Conservation (phyloP, 345 rosid species). For the Sonneratia caseolaris region DNA sequence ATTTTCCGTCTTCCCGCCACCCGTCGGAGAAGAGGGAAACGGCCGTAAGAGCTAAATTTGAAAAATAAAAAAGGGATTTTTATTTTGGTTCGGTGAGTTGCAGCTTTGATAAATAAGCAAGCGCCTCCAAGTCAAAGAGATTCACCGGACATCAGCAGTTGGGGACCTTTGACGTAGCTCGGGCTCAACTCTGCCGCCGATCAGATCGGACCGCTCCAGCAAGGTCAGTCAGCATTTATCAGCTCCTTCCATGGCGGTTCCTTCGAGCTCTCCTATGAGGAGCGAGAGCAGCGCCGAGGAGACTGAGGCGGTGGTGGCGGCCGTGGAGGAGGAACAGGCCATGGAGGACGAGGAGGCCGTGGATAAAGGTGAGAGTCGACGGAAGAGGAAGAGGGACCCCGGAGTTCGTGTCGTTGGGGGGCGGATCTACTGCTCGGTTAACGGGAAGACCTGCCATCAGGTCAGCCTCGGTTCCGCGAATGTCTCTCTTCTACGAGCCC, state of each 20-base stretch:
- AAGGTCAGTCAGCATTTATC: not conserved
- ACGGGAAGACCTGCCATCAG: constrained; percentile 76
- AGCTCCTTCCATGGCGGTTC: not conserved
- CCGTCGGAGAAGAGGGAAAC: not conserved
- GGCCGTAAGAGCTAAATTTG: not conserved
- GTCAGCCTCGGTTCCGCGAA: constrained; percentile 16
- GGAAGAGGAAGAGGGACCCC: constrained; percentile 21
- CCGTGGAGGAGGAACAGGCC: not conserved
- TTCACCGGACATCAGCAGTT: not conserved
- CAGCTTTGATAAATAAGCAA: not conserved
- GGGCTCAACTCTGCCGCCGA: not conserved
- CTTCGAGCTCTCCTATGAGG: not conserved
- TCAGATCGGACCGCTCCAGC: not conserved
- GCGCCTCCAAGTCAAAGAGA: not conserved
- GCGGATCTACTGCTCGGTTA: constrained; percentile 44
- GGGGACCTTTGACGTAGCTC: not conserved
- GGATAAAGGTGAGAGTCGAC: not conserved
- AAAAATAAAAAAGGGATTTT: not conserved
- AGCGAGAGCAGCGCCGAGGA: not conserved
- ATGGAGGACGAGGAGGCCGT: not conserved
- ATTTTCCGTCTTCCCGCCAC: not conserved
- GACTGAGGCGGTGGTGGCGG: not conserved
- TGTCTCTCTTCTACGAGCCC: not conserved
- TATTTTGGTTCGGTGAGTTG: too few species aligned
- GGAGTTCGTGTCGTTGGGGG: constrained; percentile 41